Evolutionary conservation across 805 yeast species (phyloP).

Genomic region (Saccharomycopsis fibuligera): DNA sequence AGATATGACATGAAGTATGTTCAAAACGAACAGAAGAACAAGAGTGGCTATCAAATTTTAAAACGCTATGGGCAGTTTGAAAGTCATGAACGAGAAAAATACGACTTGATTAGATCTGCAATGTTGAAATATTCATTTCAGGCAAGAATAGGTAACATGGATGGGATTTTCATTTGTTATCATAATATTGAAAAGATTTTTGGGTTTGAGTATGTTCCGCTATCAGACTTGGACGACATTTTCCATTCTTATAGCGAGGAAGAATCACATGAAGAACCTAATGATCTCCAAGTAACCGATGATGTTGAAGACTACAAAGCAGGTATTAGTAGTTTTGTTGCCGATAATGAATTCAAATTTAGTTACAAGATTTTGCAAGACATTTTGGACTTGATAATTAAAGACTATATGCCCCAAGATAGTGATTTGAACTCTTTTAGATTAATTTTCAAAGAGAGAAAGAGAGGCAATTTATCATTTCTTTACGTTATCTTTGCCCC

Average conservation of each 20-base stretch:
- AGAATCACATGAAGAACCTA: neutral
- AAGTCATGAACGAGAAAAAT: constrained; percentile 75
- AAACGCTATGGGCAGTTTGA: constrained; percentile 60
- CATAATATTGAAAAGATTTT: constrained; percentile 77
- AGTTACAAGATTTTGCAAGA: constrained; percentile 49
- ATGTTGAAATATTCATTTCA: constrained; percentile 82
- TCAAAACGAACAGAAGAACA: constrained; percentile 33
- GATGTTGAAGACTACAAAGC: constrained; percentile 2
- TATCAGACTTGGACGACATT: constrained; percentile 61
- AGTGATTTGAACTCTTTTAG: constrained; percentile 30
- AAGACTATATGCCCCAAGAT: constrained; percentile 27
- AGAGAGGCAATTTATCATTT: constrained; percentile 23
- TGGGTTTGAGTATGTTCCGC: constrained; percentile 85
- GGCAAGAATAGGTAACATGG: constrained; percentile 95
- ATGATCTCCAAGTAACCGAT: neutral
- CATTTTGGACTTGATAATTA: constrained; percentile 35
- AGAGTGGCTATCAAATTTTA: constrained; percentile 60
- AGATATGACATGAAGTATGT: constrained; percentile 68
- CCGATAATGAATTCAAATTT: constrained; percentile 59
- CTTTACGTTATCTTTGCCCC: constrained; percentile 31
- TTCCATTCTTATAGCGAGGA: constrained; percentile 35
- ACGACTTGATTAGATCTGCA: constrained; percentile 69
- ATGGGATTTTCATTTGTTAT: constrained; percentile 88
- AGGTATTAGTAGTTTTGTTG: constrained; percentile 42
- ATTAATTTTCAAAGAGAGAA: constrained; percentile 26